These are phyloP conservation scores for Leishmania amazonensis DNA, from an alignment of 208 protist genomes.

Conservation along the genomic window DNA sequence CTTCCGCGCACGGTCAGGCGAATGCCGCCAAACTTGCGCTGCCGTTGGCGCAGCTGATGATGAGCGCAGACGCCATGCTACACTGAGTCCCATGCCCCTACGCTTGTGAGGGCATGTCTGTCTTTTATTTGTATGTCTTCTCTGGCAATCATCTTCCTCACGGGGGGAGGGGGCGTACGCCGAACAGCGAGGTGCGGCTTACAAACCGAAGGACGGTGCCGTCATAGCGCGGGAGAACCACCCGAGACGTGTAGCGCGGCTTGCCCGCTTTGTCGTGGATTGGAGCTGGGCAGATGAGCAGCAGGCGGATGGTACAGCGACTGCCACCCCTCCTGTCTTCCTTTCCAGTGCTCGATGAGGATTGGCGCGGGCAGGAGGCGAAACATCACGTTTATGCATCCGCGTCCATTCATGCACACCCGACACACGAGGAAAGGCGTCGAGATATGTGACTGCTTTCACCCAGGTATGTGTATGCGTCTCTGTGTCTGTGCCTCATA, in stretches of 20 bases:
- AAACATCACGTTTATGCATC: neutral
- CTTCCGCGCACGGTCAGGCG: neutral
- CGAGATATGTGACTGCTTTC: neutral
- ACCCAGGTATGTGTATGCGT: neutral
- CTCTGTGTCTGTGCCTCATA: neutral
- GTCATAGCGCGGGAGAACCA: neutral
- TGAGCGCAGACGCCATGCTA: neutral
- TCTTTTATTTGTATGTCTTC: neutral
- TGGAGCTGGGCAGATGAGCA: no score
- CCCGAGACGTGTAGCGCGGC: neutral
- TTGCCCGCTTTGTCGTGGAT: neutral
- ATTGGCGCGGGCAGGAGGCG: neutral
- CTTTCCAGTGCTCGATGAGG: neutral
- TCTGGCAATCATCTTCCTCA: neutral
- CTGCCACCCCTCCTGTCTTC: neutral
- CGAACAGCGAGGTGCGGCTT: neutral
- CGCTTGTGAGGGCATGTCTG: neutral
- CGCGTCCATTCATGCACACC: no score
- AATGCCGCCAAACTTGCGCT: neutral
- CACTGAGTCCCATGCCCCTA: neutral
- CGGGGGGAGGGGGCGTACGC: neutral
- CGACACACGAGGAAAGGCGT: neutral
- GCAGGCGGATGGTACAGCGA: neutral
- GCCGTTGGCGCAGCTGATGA: constrained; percentile 12
- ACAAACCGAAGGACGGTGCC: neutral